Conservation (phyloP, 2,329 filamentous ascomycete species). For the Colletotrichum somersetense region DNA sequence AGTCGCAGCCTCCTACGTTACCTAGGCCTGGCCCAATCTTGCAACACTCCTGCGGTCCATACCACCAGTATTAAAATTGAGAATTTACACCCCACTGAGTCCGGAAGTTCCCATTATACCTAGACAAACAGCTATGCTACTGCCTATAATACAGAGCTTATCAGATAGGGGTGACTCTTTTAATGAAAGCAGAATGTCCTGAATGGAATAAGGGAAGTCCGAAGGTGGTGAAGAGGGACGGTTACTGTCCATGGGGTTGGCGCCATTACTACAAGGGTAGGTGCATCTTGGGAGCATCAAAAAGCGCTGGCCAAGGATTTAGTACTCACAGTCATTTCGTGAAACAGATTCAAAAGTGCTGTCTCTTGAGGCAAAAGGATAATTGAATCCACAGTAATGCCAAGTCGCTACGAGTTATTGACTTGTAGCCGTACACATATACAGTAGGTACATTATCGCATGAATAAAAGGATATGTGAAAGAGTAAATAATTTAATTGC, state of each 20-base stretch:
- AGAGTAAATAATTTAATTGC: not conserved
- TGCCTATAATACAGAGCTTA: not conserved
- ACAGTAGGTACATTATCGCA: not conserved
- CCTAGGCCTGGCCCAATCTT: no score
- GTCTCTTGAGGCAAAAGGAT: no score
- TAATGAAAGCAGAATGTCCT: not conserved
- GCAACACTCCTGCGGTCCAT: no score
- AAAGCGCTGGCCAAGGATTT: no score
- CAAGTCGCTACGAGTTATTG: not conserved
- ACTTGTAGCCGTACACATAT: not conserved
- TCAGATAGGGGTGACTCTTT: not conserved
- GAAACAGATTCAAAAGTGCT: not conserved
- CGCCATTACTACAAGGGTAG: no score
- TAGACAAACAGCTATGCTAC: not conserved
- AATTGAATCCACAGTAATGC: not conserved
- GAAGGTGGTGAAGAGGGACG: not conserved
- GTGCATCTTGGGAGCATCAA: no score
- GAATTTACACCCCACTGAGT: no score
- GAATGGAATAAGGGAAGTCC: not conserved
- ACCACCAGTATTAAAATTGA: no score
- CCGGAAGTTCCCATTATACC: no score
- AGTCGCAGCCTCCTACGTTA: no score
- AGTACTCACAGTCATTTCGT: not conserved
- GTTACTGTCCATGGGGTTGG: no score
- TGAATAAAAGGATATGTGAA: no score